Base-by-base conservation (phyloP, 139 green algal genomes). In the Auxenochlorella pyrenoidosa region DNA sequence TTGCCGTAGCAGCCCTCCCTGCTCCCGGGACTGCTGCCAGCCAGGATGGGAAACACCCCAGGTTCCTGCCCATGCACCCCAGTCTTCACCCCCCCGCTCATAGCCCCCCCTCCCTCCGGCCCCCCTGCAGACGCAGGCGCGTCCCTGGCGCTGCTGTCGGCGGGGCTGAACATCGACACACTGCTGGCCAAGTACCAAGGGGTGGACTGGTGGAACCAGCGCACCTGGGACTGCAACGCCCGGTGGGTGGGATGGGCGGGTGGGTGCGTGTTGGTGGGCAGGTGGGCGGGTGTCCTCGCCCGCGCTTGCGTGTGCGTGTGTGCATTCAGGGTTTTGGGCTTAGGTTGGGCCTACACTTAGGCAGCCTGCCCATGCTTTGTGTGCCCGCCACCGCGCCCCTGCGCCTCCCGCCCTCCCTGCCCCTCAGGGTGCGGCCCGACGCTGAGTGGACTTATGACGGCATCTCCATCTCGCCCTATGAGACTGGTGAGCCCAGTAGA, bases 111-210 rank as follows among this genome's bases (percentile, higher is more conserved):
- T 22, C 10, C 54, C 54, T 75, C 10, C 4, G 30, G 70, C 34
- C 3, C 34, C 40, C 73, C 5, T 68, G 79, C 60, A 40, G 90
- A 92, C 36, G 32, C 88, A 8, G 90, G 90, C 2, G 86, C 88
- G 3, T 88, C 88, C 2, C 60, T 86, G n/a, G 88, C 88, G n/a
- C 77, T 94, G 54, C 65, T 92, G 58, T 68, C 66, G 32, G 85
- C 87, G 18, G 91, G 91, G 0, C 89, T 71, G 78, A 91, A 90
- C 63, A 60, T 93, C 59, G 91, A 92, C 83, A 87, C 54, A 8
- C 66, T 93, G 73, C 88, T 93, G 83, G 58, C 86, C 28, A 86
- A 88, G 41, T 93, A 93, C 68, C 90, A 93, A 87, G 89, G 89
- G 8, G 65, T 93, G 40, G 87, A 93, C 60, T 93, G 91, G 91